Conservation (phyloP, 352 stramenopile genomes). For the Phytopythium vexans region DNA sequence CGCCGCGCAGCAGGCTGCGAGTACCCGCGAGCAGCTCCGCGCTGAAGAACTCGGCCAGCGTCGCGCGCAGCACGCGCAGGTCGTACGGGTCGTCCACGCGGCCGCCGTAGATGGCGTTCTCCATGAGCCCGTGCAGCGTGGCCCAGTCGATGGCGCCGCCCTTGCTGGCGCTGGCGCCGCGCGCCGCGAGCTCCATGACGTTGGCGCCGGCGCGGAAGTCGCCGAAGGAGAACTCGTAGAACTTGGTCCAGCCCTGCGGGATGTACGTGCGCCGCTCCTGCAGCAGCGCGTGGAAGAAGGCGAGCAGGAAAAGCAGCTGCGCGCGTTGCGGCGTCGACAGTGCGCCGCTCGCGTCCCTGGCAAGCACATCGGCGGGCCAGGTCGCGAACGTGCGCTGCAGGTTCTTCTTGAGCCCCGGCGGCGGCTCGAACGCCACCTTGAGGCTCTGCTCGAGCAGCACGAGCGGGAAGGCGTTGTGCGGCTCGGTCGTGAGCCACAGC, state of each 20-base stretch:
- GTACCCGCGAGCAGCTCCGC: constrained; percentile 68
- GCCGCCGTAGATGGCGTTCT: constrained; percentile 95
- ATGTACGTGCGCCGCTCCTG: constrained; percentile 91
- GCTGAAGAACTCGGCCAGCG: constrained; percentile 87
- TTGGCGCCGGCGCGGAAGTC: constrained; percentile 92
- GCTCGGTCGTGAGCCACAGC: constrained; percentile 94
- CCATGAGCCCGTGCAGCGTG: constrained; percentile 93
- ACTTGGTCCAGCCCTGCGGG: constrained; percentile 95
- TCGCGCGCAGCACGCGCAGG: constrained; percentile 85
- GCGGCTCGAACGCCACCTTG: constrained; percentile 95
- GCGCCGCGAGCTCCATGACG: constrained; percentile 80
- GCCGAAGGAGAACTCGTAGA: constrained; percentile 95
- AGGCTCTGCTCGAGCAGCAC: constrained; percentile 91
- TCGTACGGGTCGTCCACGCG: constrained; percentile 94
- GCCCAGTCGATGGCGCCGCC: constrained; percentile 78
- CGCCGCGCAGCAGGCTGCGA: constrained; percentile 48
- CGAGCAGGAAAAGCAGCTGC: constrained; percentile 88
- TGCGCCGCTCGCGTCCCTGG: constrained; percentile 8
- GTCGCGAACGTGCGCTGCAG: constrained; percentile 90
- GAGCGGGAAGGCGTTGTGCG: constrained; percentile 88
- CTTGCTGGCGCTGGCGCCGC: constrained; percentile 20
- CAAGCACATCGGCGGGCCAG: constrained; percentile 84
- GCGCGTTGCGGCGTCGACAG: constrained; percentile 13
- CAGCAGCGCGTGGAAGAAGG: constrained; percentile 87
- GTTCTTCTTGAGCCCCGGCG: constrained; percentile 95